Evolutionary conservation across 2,329 filamentous ascomycete genomes (phyloP), one percentile per base, ranked within the genome.

Genomic region (Sclerotiophoma versabilis): DNA sequence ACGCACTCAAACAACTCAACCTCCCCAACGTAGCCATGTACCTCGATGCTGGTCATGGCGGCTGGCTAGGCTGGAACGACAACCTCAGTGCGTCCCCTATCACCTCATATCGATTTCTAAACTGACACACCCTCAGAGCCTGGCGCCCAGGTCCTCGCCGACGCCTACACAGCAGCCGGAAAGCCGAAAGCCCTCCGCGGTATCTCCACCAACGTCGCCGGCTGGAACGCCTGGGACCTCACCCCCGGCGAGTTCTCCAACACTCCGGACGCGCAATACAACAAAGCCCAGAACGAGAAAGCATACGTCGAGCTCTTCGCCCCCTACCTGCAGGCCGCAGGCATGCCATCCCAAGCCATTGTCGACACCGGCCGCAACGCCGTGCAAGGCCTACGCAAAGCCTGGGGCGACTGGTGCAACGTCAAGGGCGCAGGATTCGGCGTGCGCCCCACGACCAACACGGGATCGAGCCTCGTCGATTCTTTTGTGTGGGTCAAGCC

Each of bases 401-500:
- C 75, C 46, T 87, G 86, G 84, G 86, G 86, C 17, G 23, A 54
- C 46, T 89, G 87, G 87, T 89, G 87, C 78, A 89, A 88, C 70
- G 79, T 88, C 63, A 83, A 79, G 53, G 84, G 83, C 36, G 84
- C 85, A 45, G 86, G 87, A 11, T 89, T 88, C 62, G 87, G 87
- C 60, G 75, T 76, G 14, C 81, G 85, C 10, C 86, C 86, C 1
- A 83, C 83, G 0, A 76, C 82, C 22, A 78, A 81, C 69, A 90
- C 87, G 4, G 85, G 84, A 14, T 79, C 84, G 55, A 68, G 75
- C 1, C 76, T 86, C 20, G 78, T 82, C 19, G 87, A 90, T 71
- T 83, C 86, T 25, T 87, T 89, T 60, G 87, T 89, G 54, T 90
- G 87, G 87, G 78, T 89, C 64, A 90, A 90, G 81, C 87, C 87